Base-by-base conservation (phyloP, 805 yeast species). In the Maudiozyma saulgeensis region DNA sequence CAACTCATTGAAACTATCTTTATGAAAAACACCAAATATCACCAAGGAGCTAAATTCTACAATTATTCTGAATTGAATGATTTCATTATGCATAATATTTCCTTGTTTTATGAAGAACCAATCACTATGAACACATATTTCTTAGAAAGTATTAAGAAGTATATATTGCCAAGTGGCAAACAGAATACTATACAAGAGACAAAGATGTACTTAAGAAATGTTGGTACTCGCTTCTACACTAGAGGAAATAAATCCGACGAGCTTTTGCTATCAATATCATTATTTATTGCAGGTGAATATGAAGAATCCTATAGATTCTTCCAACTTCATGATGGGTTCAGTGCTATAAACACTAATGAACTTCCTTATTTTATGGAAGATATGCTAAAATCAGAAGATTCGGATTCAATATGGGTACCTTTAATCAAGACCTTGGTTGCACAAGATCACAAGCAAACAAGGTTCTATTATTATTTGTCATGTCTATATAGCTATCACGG, bases 241-340 rank as follows among this genome's bases (percentile, higher is more conserved):
- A 56, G 56, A 35, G 49, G 54, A n/a, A 50, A 56, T 41, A 47
- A 46, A 38, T 41, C 53, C 4, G 58, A 62, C 26, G 67, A 66
- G 41, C 58, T 64, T 44, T 51, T 63, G 49, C 34, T 60, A 18
- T 64, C 64, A 4, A 55, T 63, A 55, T 35, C 56, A 13, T 49
- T 56, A 31, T 62, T 60, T 48, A 52, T 50, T 23, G 60, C 61
- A 45, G 61, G 53, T 11, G 50, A 57, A n/a, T 61, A 55, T 47
- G 59, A 50, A 15, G 50, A 56, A 43, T 59, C 68, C 1, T 64
- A 49, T 45, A 57, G 57, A n/a, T 55, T 55, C 38, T 62, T 66
- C 45, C 57, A 55, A 39, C 41, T 54, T 41, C 58, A 61, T 49
- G 55, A 62, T 46, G 60, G 61, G 41, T 49, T 60, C 32, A 55